These are phyloP conservation scores for Solanum piurae DNA, from an alignment of 257 asterid species.

Conservation along the genomic window DNA sequence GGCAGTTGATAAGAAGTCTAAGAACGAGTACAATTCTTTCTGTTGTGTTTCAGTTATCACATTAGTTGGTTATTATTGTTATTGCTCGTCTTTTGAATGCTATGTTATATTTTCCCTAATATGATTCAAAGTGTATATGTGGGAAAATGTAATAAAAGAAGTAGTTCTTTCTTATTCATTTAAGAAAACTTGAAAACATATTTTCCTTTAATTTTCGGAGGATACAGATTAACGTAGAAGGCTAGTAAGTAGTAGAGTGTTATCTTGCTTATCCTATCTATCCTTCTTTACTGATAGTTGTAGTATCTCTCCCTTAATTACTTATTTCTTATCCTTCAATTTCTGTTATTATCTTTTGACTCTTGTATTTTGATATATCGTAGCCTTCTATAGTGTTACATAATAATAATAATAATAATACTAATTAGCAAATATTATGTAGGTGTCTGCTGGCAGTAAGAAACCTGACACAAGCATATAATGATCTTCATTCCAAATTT, in stretches of 20 bases:
- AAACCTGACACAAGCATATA: background rate
- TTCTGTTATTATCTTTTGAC: background rate
- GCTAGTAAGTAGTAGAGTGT: background rate
- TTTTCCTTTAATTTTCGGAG: background rate
- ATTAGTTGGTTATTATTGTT: too few relatives aligned
- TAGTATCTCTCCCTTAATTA: too few relatives aligned
- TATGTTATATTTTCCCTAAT: background rate
- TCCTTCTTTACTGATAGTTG: background rate
- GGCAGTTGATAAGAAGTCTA: constrained; percentile 3
- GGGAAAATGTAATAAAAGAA: background rate
- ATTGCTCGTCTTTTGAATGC: background rate
- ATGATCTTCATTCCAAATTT: background rate
- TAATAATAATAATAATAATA: too few relatives aligned
- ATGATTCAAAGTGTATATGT: background rate
- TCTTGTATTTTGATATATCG: background rate
- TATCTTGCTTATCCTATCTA: too few relatives aligned
- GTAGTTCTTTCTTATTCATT: background rate
- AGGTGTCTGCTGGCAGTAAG: constrained; percentile 1
- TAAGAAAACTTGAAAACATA: background rate
- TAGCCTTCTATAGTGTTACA: background rate
- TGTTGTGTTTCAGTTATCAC: background rate
- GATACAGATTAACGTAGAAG: background rate
- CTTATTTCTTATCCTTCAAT: background rate
- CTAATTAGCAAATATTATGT: background rate
- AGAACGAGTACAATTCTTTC: background rate